A percentile compares a stretch with the other conserved stretches of the same genome.
phyloP scores from a whole-genome alignment of 2,329 filamentous ascomycete species.

The Ophiosphaerella narmari region DNA sequence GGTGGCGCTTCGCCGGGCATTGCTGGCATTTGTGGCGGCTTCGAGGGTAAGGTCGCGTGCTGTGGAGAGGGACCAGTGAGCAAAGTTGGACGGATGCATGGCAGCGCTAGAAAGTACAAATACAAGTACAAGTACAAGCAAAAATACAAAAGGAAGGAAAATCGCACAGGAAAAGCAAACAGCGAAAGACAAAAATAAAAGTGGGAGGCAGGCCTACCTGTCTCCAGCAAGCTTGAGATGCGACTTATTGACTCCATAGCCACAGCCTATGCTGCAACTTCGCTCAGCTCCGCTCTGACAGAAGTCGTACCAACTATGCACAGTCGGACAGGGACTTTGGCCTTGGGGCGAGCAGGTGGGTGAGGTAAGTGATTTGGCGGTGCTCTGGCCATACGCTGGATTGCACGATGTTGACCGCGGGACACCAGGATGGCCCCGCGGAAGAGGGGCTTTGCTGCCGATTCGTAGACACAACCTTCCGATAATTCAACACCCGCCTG shows the following conservation, averaged over 20 bases:
- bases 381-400: not conserved
- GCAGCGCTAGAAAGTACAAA: not conserved
- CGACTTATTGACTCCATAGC: constrained; percentile 93
- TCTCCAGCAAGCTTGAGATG: constrained; percentile 93
- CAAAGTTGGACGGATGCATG: constrained; percentile 46
- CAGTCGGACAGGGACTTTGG: constrained; percentile 23
- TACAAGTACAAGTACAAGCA: not conserved
- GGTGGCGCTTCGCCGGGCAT: constrained; percentile 58
- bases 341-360: constrained; percentile 16
- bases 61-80: constrained; percentile 54
- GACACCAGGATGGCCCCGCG: constrained; percentile 5
- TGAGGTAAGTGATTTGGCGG: constrained; percentile 18
- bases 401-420: constrained; percentile 20
- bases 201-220: constrained; percentile 62
- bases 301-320: constrained; percentile 32
- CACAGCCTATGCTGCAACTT: constrained; percentile 12
- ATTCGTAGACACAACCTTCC: constrained; percentile 1
- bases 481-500: not conserved
- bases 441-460: constrained; percentile 7
- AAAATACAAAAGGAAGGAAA: constrained; percentile 1
- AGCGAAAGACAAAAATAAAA: constrained; percentile 1
- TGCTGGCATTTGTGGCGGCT: constrained; percentile 85
- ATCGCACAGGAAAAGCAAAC: not conserved
- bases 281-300: constrained; percentile 20
- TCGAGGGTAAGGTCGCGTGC: constrained; percentile 97